Base-by-base conservation (phyloP, 805 yeast genomes). In the Candida piceae region DNA sequence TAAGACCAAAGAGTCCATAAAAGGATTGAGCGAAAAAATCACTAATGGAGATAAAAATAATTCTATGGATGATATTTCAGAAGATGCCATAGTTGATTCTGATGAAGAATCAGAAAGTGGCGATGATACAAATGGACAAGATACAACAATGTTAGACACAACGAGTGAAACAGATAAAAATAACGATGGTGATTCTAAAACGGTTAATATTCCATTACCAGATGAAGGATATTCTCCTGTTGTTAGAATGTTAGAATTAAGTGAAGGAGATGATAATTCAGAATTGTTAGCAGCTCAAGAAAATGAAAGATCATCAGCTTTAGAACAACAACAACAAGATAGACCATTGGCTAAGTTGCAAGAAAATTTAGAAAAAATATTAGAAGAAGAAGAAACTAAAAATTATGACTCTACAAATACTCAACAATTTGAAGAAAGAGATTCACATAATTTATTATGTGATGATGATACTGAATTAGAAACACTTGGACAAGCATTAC, bases 291-390 rank as follows among this genome's bases (percentile, higher is more conserved):
- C 68, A 25, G 74, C 70, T 51, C 76, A 82, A 56, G 76, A 80
- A 20, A 63, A 72, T 16, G 80, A 82, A 37, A 70, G 88, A 46
- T 76, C 78, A 18, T 82, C 78, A 16, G 74, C 84, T 0, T 63
- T 87, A 3, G 95, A 85, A 49, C 83, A 78, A 34, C 95, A 87
- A 52, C 84, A 81, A 52, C 76, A 76, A 28, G 89, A 85, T 36
- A 69, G 96, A 45, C 96, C 96, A 1, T 64, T 87, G 42, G 95
- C 95, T 0, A 82, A 81, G 45, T 63, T 87, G 35, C 96, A 88
- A 54, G 76, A 80, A 49, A 78, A 80, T 47, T 65, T 87, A 41
- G 87, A 82, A 43, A 68, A 66, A 42, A 65, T 73, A 4, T 48
- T 63, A 8, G 64, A 60, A 34, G 58, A 57, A 23, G 64, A 57